Conservation (phyloP, 1,139 yeast genomes). For the Protomyces inundatus region DNA sequence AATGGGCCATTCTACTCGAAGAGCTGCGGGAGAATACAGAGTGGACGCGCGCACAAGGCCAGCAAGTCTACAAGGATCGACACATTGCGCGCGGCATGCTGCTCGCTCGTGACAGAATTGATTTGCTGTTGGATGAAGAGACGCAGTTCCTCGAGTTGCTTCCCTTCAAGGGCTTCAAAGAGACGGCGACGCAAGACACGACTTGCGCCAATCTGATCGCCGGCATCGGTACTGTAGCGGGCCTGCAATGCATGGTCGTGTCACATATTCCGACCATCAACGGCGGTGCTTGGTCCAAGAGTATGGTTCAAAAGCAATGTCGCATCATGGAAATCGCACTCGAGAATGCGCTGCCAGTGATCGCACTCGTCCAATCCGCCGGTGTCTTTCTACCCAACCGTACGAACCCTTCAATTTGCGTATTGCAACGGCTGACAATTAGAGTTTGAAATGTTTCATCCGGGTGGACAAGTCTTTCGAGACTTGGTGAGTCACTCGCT, state of each 20-base stretch:
- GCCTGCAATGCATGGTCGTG: slow-evolving; percentile 38
- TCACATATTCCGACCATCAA: slow-evolving; percentile 41
- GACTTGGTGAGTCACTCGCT: slow-evolving; percentile 40
- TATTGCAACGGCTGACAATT: slow-evolving; percentile 31
- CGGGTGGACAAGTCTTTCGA: slow-evolving; percentile 40
- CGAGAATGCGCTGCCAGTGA: slow-evolving; percentile 39
- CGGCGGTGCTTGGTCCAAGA: slow-evolving; percentile 38
- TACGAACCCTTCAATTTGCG: slow-evolving; percentile 30
- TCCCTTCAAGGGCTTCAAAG: slow-evolving; percentile 37
- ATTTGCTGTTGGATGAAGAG: slow-evolving; percentile 39
- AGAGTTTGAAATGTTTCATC: slow-evolving; percentile 40
- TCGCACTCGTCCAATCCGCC: slow-evolving; percentile 40
- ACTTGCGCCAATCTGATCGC: slow-evolving; percentile 41
- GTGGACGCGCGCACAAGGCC: not conserved
- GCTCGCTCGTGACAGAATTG: slow-evolving; percentile 39
- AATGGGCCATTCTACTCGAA: not conserved
- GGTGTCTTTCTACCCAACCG: slow-evolving; percentile 41
- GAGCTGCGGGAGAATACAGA: not conserved
- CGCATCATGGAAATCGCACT: slow-evolving; percentile 40
- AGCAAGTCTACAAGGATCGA: slow-evolving; percentile 5
- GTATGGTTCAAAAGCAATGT: slow-evolving; percentile 39
- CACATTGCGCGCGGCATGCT: slow-evolving; percentile 38
- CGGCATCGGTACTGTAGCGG: slow-evolving; percentile 39
- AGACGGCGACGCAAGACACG: slow-evolving; percentile 36
- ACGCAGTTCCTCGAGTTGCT: slow-evolving; percentile 39